These are phyloP conservation scores for Esteya vermicola DNA, from an alignment of 2,329 filamentous ascomycete species.

Conservation along the genomic window DNA sequence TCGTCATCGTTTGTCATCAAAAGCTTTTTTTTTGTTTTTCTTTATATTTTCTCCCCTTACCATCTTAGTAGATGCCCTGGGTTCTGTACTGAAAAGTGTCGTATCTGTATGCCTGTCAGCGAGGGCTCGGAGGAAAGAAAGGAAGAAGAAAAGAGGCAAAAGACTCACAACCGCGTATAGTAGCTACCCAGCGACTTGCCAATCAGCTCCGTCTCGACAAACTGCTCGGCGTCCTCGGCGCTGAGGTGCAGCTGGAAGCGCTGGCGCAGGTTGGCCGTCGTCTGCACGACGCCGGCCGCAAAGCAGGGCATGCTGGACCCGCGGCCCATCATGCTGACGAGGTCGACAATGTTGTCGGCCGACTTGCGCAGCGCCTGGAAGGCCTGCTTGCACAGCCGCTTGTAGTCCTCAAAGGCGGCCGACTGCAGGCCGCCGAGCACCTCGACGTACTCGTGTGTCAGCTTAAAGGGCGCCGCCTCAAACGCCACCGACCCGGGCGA, in stretches of 20 bases:
- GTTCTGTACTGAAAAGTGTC: conserved; percentile 81
- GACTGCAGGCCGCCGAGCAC: conserved; percentile 62
- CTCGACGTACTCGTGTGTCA: conserved; percentile 72
- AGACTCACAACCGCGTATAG: conserved; percentile 67
- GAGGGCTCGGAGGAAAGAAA: not conserved
- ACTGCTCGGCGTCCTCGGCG: conserved; percentile 66
- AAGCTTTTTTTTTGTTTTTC: not conserved
- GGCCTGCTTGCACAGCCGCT: conserved; percentile 65
- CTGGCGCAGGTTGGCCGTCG: conserved; percentile 54
- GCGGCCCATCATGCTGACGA: conserved; percentile 73
- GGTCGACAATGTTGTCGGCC: conserved; percentile 66
- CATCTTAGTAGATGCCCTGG: conserved; percentile 63
- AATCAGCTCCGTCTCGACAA: conserved; percentile 67
- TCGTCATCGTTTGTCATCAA: not conserved
- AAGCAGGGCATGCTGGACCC: conserved; percentile 80
- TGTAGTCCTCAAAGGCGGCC: conserved; percentile 60
- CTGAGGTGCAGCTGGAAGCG: conserved; percentile 73
- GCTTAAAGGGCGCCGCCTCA: conserved; percentile 75
- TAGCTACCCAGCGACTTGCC: conserved; percentile 75
- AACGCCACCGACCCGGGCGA: conserved; percentile 74
- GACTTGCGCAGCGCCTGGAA: conserved; percentile 70
- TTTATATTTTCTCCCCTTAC: not conserved
- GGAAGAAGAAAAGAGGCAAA: no score
- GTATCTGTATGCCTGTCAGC: conserved; percentile 36
- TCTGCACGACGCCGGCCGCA: conserved; percentile 56